Evolutionary conservation across 495 filamentous ascomycete species (phyloP), one percentile per base, ranked within the genome.

Genomic region (Penicillium riverlandense): DNA sequence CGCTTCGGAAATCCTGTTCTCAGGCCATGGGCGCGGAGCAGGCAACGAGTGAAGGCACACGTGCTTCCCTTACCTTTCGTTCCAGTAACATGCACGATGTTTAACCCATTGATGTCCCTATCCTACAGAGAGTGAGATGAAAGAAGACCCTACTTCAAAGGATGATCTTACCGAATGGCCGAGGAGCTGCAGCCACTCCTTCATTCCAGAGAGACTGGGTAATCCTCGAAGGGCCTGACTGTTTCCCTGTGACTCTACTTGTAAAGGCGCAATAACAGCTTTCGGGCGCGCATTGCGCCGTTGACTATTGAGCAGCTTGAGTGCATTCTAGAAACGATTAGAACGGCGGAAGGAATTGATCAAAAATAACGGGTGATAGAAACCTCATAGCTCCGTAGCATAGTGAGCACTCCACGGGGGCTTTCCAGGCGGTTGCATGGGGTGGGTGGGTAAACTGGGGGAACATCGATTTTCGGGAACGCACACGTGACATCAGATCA

Each of bases 41-140:
- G 58, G 0, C 59, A 63, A 3, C 61, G 52, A 6, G 60, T 56
- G 38, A 71, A 77, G 4, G 71, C 69, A 52, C 71, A 75, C 6
- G 71, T 77, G 38, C 65, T 72, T 0, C 72, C 71, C 49, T 77
- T 77, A 9, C 72, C 71, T 58, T 77, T 76, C 0, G 73, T 77
- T 1, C 72, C 74, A 7, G 69, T 55, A 36, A 76, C 48, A 45
- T 77, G 74, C 27, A 77, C 57, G 11, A 74, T 55, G 41, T 75
- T 70, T 7, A 70, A 37, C 9, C 28, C 28, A 33, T 65, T 43
- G 35, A 70, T 35, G 27, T 59, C 55, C n/a, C 22, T 35, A 27
- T 56, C 50, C 61, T 62, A 45, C 13, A 29, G 9, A 11, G 9
- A 10, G 39, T 51, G 9, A 46, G 42, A 37, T 36, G 11, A 43